Conservation (phyloP, 768 basidiomycete genomes). For the Strobilomyces confusus region DNA sequence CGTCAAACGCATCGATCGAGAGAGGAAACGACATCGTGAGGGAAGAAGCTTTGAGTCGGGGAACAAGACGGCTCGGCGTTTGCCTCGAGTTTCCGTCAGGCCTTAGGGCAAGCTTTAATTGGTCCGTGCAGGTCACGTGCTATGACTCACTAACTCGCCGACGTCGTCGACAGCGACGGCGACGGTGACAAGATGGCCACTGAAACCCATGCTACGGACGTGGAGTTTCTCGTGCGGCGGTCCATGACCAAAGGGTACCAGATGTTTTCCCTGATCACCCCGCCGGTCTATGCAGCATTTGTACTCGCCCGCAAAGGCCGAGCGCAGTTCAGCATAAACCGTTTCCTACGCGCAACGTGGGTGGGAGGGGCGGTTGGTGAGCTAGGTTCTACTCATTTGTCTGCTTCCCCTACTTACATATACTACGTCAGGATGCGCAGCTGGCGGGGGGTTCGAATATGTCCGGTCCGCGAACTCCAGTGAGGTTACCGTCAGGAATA, state of each 20-base stretch:
- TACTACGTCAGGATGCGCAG: conserved; percentile 31
- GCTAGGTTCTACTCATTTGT: neutral
- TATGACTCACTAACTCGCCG: conserved; percentile 1
- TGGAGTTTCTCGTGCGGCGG: conserved; percentile 62
- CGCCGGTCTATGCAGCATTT: conserved; percentile 56
- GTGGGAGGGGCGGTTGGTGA: conserved; percentile 56
- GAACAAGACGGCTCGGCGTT: conserved; percentile 16
- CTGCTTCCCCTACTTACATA: neutral
- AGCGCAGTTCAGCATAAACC: conserved; percentile 54
- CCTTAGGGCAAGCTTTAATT: conserved; percentile 27
- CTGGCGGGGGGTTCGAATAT: conserved; percentile 58
- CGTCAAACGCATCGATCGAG: conserved; percentile 50
- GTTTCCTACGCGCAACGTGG: conserved; percentile 70
- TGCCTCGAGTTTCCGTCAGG: conserved; percentile 2
- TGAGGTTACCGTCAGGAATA: conserved; percentile 44
- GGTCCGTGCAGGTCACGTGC: conserved; percentile 32
- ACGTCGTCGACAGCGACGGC: conserved; percentile 5
- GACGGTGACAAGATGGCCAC: conserved; percentile 15
- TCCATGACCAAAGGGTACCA: conserved; percentile 68
- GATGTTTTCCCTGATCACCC: conserved; percentile 55
- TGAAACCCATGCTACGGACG: conserved; percentile 43
- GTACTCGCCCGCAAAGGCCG: conserved; percentile 53
- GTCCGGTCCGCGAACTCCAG: conserved; percentile 53
- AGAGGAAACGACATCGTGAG: conserved; percentile 27
- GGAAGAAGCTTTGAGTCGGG: conserved; percentile 14